A percentile compares a stretch with the other conserved stretches of the same genome.
These are phyloP conservation scores for Saxophila tyrrhenica DNA, from an alignment of 495 filamentous ascomycete species.

Conservation along the genomic window DNA sequence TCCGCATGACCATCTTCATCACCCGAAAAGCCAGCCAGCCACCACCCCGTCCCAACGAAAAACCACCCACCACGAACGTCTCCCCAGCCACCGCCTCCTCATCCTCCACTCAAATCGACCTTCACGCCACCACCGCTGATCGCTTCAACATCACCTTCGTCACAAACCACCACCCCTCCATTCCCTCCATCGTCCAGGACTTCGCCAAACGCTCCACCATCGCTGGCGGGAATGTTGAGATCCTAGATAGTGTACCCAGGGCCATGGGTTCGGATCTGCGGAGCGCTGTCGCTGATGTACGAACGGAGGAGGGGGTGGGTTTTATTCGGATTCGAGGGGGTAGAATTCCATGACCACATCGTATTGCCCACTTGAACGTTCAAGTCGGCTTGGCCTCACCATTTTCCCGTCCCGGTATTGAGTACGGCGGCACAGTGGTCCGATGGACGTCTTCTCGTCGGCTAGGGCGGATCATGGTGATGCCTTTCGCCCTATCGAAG, in stretches of 20 bases:
- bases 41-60: constrained; percentile 3
- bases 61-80: constrained; percentile 1
- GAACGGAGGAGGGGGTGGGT: constrained; percentile 42
- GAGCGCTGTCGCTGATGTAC: constrained; percentile 41
- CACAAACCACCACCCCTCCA: constrained; percentile 25
- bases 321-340: constrained; percentile 48
- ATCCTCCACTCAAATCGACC: not conserved
- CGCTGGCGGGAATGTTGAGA: constrained; percentile 37
- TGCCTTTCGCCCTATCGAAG: too few species aligned
- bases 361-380: too few species aligned
- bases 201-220: constrained; percentile 23
- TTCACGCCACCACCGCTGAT: not conserved
- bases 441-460: too few species aligned
- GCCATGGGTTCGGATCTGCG: constrained; percentile 47
- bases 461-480: too few species aligned
- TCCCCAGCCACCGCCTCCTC: not conserved
- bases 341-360: too few species aligned
- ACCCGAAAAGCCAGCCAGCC: constrained; percentile 34
- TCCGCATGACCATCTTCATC: constrained; percentile 45
- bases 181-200: constrained; percentile 19
- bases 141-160: constrained; percentile 16
- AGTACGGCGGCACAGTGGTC: too few species aligned
- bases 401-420: too few species aligned
- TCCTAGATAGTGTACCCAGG: constrained; percentile 52
- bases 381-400: too few species aligned